Conservation (phyloP, 148 eudicot species). For the Polygonum aviculare region DNA sequence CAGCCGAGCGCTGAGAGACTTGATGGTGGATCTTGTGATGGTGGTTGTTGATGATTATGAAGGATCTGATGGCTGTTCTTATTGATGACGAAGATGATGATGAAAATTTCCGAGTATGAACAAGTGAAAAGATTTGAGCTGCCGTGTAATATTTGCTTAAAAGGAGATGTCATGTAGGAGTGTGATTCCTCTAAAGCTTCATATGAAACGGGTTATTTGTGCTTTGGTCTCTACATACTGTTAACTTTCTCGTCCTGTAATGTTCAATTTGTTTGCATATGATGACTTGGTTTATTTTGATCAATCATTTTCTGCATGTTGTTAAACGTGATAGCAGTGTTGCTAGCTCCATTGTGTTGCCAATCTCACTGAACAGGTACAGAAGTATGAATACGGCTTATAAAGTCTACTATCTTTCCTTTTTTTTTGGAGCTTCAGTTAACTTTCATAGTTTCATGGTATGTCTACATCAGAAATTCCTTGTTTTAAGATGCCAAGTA, state of each 20-base stretch:
- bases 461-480: too few relatives aligned
- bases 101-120: neutral
- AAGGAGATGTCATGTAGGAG: conserved; percentile 5
- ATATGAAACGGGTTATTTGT: conserved; percentile 3
- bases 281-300: neutral
- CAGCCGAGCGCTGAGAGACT: conserved; percentile 32
- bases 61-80: too few relatives aligned
- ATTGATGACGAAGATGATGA: neutral
- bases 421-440: too few relatives aligned
- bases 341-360: neutral
- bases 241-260: neutral
- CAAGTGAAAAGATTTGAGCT: neutral
- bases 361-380: too few relatives aligned
- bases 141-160: neutral
- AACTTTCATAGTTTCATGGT: too few relatives aligned
- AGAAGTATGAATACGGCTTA: too few relatives aligned
- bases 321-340: neutral
- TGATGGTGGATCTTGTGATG: neutral
- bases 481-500: too few relatives aligned
- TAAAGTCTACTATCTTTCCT: too few relatives aligned
- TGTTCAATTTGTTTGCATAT: conserved; percentile 1
- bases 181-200: conserved; percentile 8
- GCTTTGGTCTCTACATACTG: conserved; percentile 1
- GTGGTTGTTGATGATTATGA: neutral
- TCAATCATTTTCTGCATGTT: neutral